Evolutionary conservation across 257 asterid genomes (phyloP), one percentile per base, ranked within the genome.

Genomic region (Ophiorrhiza pumila): DNA sequence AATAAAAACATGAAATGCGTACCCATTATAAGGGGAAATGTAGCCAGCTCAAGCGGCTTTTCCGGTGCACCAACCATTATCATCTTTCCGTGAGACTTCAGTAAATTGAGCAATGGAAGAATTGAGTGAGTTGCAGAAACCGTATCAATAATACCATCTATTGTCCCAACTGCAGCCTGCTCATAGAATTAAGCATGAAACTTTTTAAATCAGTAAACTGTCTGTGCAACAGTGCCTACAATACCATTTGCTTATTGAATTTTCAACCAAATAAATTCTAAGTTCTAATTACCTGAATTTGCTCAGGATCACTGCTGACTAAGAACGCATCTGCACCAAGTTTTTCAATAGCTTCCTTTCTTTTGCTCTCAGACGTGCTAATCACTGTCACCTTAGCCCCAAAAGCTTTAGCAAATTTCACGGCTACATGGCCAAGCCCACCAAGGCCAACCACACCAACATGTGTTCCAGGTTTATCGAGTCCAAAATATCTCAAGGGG

Each of bases 51-150:
- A 4, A 82, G 77, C 9, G 89, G 87, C 78, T 89, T 83, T 5
- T 82, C 89, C 4, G 92, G 87, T 20, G 76, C 89, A 27, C 95
- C 95, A n/a, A 89, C 87, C 83, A 85, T 32, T 27, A 87, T 71
- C 53, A 89, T 76, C 83, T 81, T 86, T 9, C 90, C 92, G 2
- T 85, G 73, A 43, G 89, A 75, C 72, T 85, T 86, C 65, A 88
- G 47, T 52, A 87, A 61, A 50, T 63, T 55, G 34, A 89, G 18
- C 70, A 89, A 78, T 1, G 92, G 92, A 17, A 69, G 52, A 45
- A 87, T 31, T 0, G 87, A 76, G 50, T 88, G 95, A 20, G 39
- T 35, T 9, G 83, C 92, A 0, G 90, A 79, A 0, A 89, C 92
- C 0, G 92, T 87, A 69, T 88, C 94, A 4, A 83, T 80, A 39